phyloP scores from a whole-genome alignment of 2,329 filamentous ascomycete species.

The Alternaria postmessia region DNA sequence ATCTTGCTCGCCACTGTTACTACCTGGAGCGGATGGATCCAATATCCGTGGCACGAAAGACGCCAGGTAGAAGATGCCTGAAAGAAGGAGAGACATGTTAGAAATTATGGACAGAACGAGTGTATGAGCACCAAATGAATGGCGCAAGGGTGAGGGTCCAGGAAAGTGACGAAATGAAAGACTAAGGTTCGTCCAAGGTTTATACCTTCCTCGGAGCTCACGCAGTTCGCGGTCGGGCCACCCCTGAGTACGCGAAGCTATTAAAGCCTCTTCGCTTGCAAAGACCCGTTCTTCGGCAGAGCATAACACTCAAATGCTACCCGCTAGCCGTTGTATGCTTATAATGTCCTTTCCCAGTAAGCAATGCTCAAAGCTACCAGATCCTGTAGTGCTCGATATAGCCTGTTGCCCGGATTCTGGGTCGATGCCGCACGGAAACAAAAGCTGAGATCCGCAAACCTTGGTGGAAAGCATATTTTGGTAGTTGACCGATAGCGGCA shows the following conservation, averaged over 20 bases:
- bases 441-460: background rate
- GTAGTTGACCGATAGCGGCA: background rate
- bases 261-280: background rate
- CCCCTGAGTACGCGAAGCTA: constrained; percentile 9
- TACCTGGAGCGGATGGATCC: background rate
- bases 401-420: background rate
- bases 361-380: background rate
- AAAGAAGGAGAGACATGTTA: constrained; percentile 21
- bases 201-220: constrained; percentile 1
- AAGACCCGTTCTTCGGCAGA: background rate
- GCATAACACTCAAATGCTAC: background rate
- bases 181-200: constrained; percentile 8
- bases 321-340: background rate
- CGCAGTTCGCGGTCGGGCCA: background rate
- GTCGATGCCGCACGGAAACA: background rate
- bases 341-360: background rate
- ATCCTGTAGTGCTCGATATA: background rate
- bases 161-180: background rate
- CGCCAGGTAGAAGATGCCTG: constrained; percentile 21
- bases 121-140: constrained; percentile 5
- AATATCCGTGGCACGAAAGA: constrained; percentile 26
- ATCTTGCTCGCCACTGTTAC: constrained; percentile 17
- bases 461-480: background rate
- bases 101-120: constrained; percentile 2
- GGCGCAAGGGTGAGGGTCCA: constrained; percentile 4